Evolutionary conservation across 805 yeast genomes (phyloP).

Genomic region (Cyberlindnera nakhonratchasimensis): DNA sequence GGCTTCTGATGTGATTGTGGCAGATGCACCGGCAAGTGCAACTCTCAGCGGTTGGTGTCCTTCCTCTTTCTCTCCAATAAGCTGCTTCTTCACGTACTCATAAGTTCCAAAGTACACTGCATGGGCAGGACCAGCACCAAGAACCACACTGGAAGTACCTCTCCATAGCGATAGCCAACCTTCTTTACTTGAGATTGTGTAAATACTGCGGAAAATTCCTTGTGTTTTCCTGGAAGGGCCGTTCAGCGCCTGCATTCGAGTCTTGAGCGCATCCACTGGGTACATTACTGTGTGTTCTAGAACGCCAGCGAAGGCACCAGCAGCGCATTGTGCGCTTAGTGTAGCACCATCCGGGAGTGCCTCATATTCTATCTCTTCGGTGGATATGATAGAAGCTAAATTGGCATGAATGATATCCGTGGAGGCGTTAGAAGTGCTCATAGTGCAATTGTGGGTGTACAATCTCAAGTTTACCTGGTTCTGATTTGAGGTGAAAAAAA

Average conservation of each 20-base stretch:
- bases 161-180: slow-evolving; percentile 90
- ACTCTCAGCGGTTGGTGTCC: slow-evolving; percentile 78
- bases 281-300: slow-evolving; percentile 98
- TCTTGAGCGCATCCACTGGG: slow-evolving; percentile 92
- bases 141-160: slow-evolving; percentile 84
- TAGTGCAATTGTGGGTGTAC: slow-evolving; percentile 1
- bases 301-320: slow-evolving; percentile 97
- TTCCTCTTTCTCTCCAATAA: slow-evolving; percentile 32
- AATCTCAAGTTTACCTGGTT: too few relatives aligned
- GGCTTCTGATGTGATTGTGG: slow-evolving; percentile 87
- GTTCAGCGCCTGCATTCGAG: slow-evolving; percentile 70
- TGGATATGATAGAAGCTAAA: slow-evolving; percentile 8
- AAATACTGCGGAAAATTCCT: slow-evolving; percentile 51
- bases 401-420: slow-evolving; percentile 13
- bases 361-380: slow-evolving; percentile 77
- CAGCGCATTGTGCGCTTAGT: slow-evolving; percentile 71
- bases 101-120: slow-evolving; percentile 95
- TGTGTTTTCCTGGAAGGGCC: slow-evolving; percentile 8
- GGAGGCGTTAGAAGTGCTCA: slow-evolving; percentile 5
- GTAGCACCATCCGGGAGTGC: slow-evolving; percentile 86
- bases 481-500: too few relatives aligned
- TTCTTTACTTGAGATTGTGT: slow-evolving; percentile 73
- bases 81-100: slow-evolving; percentile 55
- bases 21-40: slow-evolving; percentile 87
- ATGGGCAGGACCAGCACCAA: slow-evolving; percentile 99